Conservation (phyloP, 441 rosid genomes). For the Hura crepitans region DNA sequence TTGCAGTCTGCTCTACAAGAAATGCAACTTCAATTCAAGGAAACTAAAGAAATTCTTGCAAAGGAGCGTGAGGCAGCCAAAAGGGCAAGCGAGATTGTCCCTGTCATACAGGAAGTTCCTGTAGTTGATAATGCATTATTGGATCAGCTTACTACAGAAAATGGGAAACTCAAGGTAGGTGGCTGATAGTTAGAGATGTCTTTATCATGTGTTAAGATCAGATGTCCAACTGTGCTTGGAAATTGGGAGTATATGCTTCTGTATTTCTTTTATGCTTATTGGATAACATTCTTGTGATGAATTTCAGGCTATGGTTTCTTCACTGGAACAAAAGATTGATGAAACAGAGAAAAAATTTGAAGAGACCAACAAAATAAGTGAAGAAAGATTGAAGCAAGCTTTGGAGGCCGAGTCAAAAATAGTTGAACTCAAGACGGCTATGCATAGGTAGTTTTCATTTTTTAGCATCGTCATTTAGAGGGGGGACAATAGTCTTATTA, state of each 20-base stretch:
- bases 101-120: constrained; percentile 82
- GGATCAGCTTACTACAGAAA: constrained; percentile 70
- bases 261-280: background rate
- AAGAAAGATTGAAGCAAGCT: constrained; percentile 92
- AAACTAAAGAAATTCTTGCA: constrained; percentile 67
- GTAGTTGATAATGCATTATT: constrained; percentile 61
- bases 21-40: constrained; percentile 65
- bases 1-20: constrained; percentile 77
- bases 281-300: constrained; percentile 5
- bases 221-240: constrained; percentile 17
- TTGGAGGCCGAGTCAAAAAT: constrained; percentile 80
- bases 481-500: background rate
- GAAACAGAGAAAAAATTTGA: constrained; percentile 84
- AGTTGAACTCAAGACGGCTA: constrained; percentile 74
- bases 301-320: constrained; percentile 67
- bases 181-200: constrained; percentile 11
- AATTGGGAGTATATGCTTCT: background rate
- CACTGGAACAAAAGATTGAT: constrained; percentile 74
- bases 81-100: constrained; percentile 56
- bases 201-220: background rate
- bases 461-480: constrained; percentile 1
- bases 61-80: constrained; percentile 77
- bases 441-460: constrained; percentile 62
- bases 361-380: constrained; percentile 75
- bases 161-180: constrained; percentile 85